Evolutionary conservation across 495 filamentous ascomycete genomes (phyloP), one percentile per base, ranked within the genome.

Genomic region (Talaromyces trachyspermus): DNA sequence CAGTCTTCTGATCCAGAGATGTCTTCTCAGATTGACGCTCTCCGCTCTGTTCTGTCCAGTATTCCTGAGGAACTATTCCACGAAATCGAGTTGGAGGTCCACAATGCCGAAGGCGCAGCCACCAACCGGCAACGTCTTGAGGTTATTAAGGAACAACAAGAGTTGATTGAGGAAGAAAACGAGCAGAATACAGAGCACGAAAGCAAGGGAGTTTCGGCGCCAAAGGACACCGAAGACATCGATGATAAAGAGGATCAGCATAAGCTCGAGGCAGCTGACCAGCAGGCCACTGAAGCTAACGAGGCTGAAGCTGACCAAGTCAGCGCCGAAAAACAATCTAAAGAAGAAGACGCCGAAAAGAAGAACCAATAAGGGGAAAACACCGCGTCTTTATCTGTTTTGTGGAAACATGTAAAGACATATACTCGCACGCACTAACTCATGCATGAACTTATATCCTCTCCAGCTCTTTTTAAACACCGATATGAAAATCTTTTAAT

Each of bases 111-210:
- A 70, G 92, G 92, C 48, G 92, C 90, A 9, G 94, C 92, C 42
- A 99, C 94, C 46, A 99, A 99, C 77, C 95, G 90, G 74, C 92
- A 99, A 71, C 85, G 92, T 59, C 80, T 99, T n/a, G 92, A 99
- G 75, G 92, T 99, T 6, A 77, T 99, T 57, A 94, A 88, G 78
- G 92, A 99, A 71, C 92, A 99, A 70, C 87, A 99, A 61, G 92
- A 97, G 56, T 79, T 99, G 43, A 99, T 99, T 54, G 80, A 95
- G 49, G 94, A 97, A 68, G 92, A 99, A 71, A 91, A 90, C 51
- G 78, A 91, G 70, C 90, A 97, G 71, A 83, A 83, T 62, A 77
- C 84, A 61, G 80, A 81, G 70, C 84, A 80, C 66, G 77, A 72
- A 54, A 73, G 66, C 9, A 69, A 68, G 57, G 66, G 69, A 7